These are phyloP conservation scores for Prunus padus DNA, from an alignment of 306 rosid genomes.

Conservation along the genomic window DNA sequence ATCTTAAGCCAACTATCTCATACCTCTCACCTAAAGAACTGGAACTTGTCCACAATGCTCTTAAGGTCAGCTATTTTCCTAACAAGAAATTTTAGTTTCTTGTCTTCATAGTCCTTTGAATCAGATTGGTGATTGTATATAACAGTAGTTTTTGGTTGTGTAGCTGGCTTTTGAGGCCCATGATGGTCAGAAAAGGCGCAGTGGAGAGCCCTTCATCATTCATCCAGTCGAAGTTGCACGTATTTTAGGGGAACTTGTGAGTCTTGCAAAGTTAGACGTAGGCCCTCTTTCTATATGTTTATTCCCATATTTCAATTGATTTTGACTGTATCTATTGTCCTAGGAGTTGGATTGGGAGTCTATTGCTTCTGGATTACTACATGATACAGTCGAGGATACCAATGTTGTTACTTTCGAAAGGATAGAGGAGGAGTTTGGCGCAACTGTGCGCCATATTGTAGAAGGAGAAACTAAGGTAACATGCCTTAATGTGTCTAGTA, in stretches of 20 bases:
- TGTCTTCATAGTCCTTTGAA: conserved; percentile 27
- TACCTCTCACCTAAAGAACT: conserved; percentile 78
- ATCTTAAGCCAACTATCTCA: conserved; percentile 79
- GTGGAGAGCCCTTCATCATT: conserved; percentile 98
- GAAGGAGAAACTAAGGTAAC: conserved; percentile 98
- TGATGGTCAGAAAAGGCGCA: conserved; percentile 97
- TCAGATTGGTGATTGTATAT: conserved; percentile 15
- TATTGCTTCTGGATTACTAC: conserved; percentile 93
- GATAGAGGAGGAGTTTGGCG: conserved; percentile 93
- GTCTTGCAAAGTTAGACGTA: conserved; percentile 35
- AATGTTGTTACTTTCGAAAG: conserved; percentile 82
- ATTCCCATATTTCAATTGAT: conserved; percentile 26
- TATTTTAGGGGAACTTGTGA: conserved; percentile 90
- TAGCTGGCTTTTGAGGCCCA: conserved; percentile 98
- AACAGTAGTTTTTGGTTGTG: conserved; percentile 19
- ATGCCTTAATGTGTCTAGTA: conserved; percentile 31
- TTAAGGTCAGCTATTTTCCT: conserved; percentile 60
- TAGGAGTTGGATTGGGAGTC: conserved; percentile 99
- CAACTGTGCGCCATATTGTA: conserved; percentile 84
- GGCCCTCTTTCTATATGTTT: conserved; percentile 11
- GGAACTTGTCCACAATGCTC: conserved; percentile 82
- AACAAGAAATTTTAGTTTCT: conserved; percentile 22
- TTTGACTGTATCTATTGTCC: conserved; percentile 17
- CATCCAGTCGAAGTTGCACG: conserved; percentile 99
- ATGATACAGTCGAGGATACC: conserved; percentile 97